Conservation (phyloP, 2,329 filamentous ascomycete genomes). For the Diaporthe ampelina region DNA sequence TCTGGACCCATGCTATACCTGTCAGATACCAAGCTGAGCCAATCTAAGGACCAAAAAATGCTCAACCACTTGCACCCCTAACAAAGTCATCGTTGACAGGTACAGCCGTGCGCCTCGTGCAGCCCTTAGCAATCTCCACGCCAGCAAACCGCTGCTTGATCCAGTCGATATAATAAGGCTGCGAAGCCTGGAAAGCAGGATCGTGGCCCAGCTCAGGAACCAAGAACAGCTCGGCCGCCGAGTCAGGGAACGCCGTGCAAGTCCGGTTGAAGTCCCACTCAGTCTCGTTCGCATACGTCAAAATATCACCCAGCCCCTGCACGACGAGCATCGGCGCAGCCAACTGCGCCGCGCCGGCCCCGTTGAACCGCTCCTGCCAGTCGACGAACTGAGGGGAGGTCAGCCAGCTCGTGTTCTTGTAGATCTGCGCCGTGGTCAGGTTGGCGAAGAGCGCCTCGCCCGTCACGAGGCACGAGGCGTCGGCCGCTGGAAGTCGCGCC, state of each 20-base stretch:
- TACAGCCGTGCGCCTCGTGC: background rate
- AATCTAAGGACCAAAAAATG: no score
- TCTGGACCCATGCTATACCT: background rate
- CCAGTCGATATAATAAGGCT: constrained; percentile 21
- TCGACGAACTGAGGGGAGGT: background rate
- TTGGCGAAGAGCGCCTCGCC: constrained; percentile 4
- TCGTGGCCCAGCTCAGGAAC: constrained; percentile 2
- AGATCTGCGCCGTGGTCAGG: constrained; percentile 5
- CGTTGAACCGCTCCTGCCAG: constrained; percentile 5
- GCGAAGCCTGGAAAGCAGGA: background rate
- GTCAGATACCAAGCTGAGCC: no score
- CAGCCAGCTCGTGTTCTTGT: constrained; percentile 17
- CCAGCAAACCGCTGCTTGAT: constrained; percentile 8
- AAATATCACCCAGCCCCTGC: background rate
- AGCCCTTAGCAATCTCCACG: background rate
- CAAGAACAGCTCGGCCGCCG: background rate
- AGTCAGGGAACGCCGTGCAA: background rate
- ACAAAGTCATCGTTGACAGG: constrained; percentile 5
- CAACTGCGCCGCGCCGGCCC: background rate
- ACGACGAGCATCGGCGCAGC: constrained; percentile 8
- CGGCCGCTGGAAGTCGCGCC: background rate
- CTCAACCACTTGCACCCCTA: background rate
- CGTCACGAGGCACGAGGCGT: constrained; percentile 1
- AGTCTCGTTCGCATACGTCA: background rate
- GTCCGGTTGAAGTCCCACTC: constrained; percentile 20